Conservation (phyloP, 805 yeast genomes). For the Candida chilensis region DNA sequence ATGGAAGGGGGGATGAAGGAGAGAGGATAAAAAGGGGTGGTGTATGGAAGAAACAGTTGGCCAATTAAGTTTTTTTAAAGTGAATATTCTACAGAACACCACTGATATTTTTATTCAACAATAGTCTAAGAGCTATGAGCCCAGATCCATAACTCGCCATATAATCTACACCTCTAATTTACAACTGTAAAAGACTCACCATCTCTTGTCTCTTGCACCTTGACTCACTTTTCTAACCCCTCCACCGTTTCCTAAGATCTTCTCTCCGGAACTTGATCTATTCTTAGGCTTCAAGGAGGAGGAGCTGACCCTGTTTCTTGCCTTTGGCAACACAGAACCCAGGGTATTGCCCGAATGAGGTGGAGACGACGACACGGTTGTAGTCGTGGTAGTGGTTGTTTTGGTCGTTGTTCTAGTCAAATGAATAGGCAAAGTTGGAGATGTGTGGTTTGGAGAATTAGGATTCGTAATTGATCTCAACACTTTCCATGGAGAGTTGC, state of each 20-base stretch:
- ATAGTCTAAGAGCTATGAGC: slow-evolving; percentile 2
- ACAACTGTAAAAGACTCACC: neutral
- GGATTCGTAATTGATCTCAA: slow-evolving; percentile 17
- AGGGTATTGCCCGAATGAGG: slow-evolving; percentile 18
- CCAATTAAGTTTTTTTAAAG: no score
- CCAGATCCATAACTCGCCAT: no score
- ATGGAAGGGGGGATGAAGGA: neutral
- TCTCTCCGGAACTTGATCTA: slow-evolving; percentile 14
- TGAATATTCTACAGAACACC: no score
- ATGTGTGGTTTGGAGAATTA: slow-evolving; percentile 13
- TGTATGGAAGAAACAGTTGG: neutral
- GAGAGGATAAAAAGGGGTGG: neutral
- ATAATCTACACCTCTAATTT: neutral
- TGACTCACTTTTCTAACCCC: slow-evolving; percentile 25
- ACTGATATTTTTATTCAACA: no score
- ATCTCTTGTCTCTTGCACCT: slow-evolving; percentile 2
- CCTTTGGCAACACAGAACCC: slow-evolving; percentile 14
- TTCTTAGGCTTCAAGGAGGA: slow-evolving; percentile 11
- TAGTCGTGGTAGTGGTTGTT: slow-evolving; percentile 41
- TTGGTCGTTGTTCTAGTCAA: slow-evolving; percentile 34
- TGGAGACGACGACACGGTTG: slow-evolving; percentile 24
- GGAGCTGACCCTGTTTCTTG: slow-evolving; percentile 9
- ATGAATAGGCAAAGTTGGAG: slow-evolving; percentile 19
- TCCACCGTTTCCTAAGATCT: slow-evolving; percentile 15
- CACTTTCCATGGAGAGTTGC: slow-evolving; percentile 24